Evolutionary conservation across 805 yeast genomes (phyloP).

Genomic region (Starmerella etchellsii): DNA sequence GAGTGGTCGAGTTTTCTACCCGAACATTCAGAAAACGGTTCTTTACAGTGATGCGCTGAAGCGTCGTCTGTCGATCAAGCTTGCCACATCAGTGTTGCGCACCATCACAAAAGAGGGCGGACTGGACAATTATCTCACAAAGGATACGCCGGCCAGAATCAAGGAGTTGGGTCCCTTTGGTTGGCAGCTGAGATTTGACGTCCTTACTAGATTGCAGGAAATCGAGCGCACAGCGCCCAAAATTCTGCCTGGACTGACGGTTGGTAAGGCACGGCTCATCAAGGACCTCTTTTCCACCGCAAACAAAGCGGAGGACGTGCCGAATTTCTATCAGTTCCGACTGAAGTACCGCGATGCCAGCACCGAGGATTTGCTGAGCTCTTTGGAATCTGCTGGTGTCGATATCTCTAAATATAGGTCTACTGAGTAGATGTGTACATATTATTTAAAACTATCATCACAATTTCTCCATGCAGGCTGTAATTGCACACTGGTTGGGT

Average conservation of each 20-base stretch:
- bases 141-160: slow-evolving; percentile 77
- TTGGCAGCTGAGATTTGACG: slow-evolving; percentile 74
- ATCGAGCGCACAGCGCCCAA: slow-evolving; percentile 32
- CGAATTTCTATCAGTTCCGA: slow-evolving; percentile 36
- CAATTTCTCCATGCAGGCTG: too few relatives aligned
- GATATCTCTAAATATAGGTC: slow-evolving; percentile 15
- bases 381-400: slow-evolving; percentile 34
- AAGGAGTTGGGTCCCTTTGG: slow-evolving; percentile 89
- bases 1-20: slow-evolving; percentile 61
- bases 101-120: slow-evolving; percentile 94
- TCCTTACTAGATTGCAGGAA: slow-evolving; percentile 38
- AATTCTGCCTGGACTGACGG: slow-evolving; percentile 35
- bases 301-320: slow-evolving; percentile 3
- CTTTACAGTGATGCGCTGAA: slow-evolving; percentile 77
- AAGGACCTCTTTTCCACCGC: slow-evolving; percentile 21
- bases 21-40: slow-evolving; percentile 62
- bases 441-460: not conserved
- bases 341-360: slow-evolving; percentile 33
- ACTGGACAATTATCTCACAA: slow-evolving; percentile 71
- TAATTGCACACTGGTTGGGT: too few relatives aligned
- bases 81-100: slow-evolving; percentile 68
- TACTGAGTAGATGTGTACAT: not conserved
- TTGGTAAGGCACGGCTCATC: slow-evolving; percentile 55
- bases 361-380: slow-evolving; percentile 37
- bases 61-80: slow-evolving; percentile 41